Evolutionary conservation across 345 rosid genomes (phyloP), one percentile per base, ranked within the genome.

Genomic region (Hibiscus tridactylites): DNA sequence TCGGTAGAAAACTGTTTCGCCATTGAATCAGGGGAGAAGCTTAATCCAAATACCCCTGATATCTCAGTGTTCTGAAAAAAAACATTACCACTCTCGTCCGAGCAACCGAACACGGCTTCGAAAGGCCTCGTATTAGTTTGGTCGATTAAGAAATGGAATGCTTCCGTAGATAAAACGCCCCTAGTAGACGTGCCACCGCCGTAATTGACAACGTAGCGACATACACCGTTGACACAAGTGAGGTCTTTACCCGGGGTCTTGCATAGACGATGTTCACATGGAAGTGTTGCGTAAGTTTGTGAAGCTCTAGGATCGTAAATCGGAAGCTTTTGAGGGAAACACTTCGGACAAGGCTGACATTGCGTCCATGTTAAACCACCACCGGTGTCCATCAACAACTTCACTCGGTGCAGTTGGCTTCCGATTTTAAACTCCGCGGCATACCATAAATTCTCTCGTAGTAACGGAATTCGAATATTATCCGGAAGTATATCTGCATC

Each of bases 81-180:
- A 37, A 70, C 16, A 7, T 63, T 10, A 5, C 5, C 7, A 52
- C 39, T 77, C 4, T 77, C 72, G 0, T 73, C 15, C 0, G 76
- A 77, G 74, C 83, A 79, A 13, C 83, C 79, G 2, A 79, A 79
- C 11, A 77, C 33, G n/a, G 77, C 11, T 28, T 49, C 17, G 0
- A 71, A 46, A 11, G 21, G 5, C 12, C 1, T 2, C 0, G 8
- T 9, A 1, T 2, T 5, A n/a, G 6, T 9, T 16, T 0, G 1
- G 17, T 35, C 28, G 2, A 24, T 24, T 0, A 21, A 6, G 50
- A 82, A 31, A 1, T 21, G 26, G 70, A 82, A 65, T 4, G 64
- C 31, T 33, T 82, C 81, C 0, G 26, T 0, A 17, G 79, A 77
- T 13, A 29, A 73, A n/a, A 49, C 0, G 1, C 71, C 71, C 3